These are phyloP conservation scores for Penicillium sp. DNA, from an alignment of 2,329 filamentous ascomycete species.

Conservation along the genomic window DNA sequence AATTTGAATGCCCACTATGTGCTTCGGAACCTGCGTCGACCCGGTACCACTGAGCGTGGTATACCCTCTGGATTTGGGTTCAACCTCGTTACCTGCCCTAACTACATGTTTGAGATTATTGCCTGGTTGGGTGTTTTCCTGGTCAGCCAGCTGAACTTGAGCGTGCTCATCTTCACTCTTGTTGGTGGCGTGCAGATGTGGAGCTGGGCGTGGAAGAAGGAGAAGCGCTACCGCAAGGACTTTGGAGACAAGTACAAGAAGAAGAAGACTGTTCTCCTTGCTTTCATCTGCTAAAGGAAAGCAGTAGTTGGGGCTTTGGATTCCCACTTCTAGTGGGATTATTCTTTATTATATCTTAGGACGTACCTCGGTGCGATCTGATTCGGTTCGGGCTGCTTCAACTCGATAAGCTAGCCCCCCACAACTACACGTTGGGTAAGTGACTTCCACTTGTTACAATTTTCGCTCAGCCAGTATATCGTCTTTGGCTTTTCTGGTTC, in stretches of 20 bases:
- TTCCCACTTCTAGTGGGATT: background rate
- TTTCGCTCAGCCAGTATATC: slow-evolving; percentile 19
- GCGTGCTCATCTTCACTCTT: slow-evolving; percentile 72
- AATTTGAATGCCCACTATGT: slow-evolving; percentile 81
- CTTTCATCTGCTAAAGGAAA: slow-evolving; percentile 65
- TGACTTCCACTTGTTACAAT: slow-evolving; percentile 8
- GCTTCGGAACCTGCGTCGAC: slow-evolving; percentile 72
- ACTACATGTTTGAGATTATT: slow-evolving; percentile 91
- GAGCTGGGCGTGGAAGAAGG: slow-evolving; percentile 87
- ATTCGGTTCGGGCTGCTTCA: background rate
- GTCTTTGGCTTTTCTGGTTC: background rate
- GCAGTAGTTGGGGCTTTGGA: background rate
- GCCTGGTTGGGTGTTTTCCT: slow-evolving; percentile 83
- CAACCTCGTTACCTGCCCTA: slow-evolving; percentile 85
- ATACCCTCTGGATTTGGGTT: slow-evolving; percentile 88
- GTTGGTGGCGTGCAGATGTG: slow-evolving; percentile 79
- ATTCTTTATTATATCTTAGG: background rate
- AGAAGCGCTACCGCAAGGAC: slow-evolving; percentile 82
- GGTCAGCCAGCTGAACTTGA: slow-evolving; percentile 71
- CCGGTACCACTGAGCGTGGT: slow-evolving; percentile 80
- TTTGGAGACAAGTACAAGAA: slow-evolving; percentile 94
- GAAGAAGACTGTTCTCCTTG: slow-evolving; percentile 82
- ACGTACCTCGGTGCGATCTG: background rate
- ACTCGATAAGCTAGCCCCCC: slow-evolving; percentile 50
- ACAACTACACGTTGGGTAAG: slow-evolving; percentile 82